These are phyloP conservation scores for Starmera quercuum DNA, from an alignment of 805 yeast genomes.

Conservation along the genomic window DNA sequence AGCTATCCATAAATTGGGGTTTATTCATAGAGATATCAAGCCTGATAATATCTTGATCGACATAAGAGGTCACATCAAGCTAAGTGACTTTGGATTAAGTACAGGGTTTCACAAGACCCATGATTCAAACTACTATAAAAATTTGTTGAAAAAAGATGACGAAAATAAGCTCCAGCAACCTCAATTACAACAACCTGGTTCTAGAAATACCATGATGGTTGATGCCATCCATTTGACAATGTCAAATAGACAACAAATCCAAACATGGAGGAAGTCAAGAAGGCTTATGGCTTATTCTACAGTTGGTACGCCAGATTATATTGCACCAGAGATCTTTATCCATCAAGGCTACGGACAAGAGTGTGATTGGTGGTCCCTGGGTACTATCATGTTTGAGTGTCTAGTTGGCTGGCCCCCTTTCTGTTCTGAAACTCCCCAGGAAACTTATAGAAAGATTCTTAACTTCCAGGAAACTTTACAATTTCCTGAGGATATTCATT, in stretches of 20 bases:
- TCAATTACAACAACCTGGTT: conserved; percentile 24
- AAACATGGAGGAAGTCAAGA: conserved; percentile 66
- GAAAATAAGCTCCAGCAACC: conserved; percentile 35
- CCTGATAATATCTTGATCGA: conserved; percentile 93
- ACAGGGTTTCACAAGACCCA: conserved; percentile 93
- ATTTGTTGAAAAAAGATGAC: conserved; percentile 57
- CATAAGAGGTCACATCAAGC: conserved; percentile 79
- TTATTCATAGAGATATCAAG: conserved; percentile 94
- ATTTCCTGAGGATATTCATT: conserved; percentile 80
- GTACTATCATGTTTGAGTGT: conserved; percentile 95
- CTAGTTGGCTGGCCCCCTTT: conserved; percentile 97
- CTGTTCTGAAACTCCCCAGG: conserved; percentile 88
- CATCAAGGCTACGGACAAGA: conserved; percentile 93
- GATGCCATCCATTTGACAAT: conserved; percentile 94
- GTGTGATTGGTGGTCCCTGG: conserved; percentile 97
- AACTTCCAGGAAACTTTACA: conserved; percentile 82
- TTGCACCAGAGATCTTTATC: conserved; percentile 89
- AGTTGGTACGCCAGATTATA: conserved; percentile 99
- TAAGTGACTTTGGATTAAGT: conserved; percentile 95
- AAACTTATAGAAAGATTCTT: conserved; percentile 87
- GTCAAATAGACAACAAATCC: conserved; percentile 84
- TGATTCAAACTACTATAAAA: conserved; percentile 85
- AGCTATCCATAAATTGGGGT: conserved; percentile 89
- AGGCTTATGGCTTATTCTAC: conserved; percentile 88
- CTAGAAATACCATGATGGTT: conserved; percentile 77